Evolutionary conservation across 495 filamentous ascomycete genomes (phyloP).

Genomic region (Cryomyces minteri): DNA sequence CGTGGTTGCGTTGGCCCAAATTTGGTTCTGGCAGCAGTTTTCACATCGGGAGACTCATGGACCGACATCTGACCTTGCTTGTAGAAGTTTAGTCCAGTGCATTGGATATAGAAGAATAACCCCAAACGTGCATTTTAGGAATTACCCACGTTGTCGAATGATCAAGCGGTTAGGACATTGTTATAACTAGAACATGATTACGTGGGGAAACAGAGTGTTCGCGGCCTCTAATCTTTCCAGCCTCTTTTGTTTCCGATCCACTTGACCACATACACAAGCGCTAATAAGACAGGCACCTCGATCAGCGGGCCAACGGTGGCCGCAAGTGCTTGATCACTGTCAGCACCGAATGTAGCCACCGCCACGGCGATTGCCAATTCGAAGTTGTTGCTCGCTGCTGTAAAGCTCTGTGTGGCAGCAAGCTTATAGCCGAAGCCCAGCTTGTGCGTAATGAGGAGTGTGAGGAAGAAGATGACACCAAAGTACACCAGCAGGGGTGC

Average conservation of each 20-base stretch:
- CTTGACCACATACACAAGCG: conserved; percentile 61
- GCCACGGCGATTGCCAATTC: conserved; percentile 87
- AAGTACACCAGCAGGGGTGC: conserved; percentile 75
- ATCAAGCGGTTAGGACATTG: too few relatives aligned
- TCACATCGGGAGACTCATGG: too few relatives aligned
- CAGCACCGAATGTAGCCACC: conserved; percentile 62
- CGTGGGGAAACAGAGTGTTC: too few relatives aligned
- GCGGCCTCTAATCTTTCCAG: conserved; percentile 26
- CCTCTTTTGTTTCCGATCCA: conserved; percentile 31
- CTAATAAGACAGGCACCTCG: conserved; percentile 74
- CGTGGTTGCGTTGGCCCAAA: too few relatives aligned
- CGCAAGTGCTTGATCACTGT: conserved; percentile 71
- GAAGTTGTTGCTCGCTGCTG: conserved; percentile 91
- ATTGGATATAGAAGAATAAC: too few relatives aligned
- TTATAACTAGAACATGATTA: too few relatives aligned
- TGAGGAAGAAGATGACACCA: conserved; percentile 48
- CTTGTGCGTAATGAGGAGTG: conserved; percentile 34
- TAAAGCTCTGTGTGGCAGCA: conserved; percentile 71
- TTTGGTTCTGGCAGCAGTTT: too few relatives aligned
- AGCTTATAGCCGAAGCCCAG: conserved; percentile 55
- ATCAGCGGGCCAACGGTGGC: conserved; percentile 79
- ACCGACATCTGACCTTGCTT: too few relatives aligned
- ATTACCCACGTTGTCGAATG: too few relatives aligned
- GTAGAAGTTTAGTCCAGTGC: too few relatives aligned
- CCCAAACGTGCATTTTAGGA: too few relatives aligned